Percentiles rank a stretch among this genome's conserved stretches.
Conservation (phyloP, 148 eudicot genomes). For the Chenopodium formosanum region DNA sequence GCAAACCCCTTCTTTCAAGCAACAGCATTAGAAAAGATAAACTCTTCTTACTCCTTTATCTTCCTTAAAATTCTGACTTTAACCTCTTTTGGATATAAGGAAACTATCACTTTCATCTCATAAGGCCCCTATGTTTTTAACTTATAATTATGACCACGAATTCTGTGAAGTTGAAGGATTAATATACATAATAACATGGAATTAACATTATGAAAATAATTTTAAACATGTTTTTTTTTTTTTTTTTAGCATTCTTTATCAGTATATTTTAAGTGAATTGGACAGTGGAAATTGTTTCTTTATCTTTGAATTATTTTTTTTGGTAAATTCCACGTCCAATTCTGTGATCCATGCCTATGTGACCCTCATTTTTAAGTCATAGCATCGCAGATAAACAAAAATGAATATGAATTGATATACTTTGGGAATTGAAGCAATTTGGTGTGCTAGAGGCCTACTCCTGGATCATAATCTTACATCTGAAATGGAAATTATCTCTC, state of each 20-base stretch:
- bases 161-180: no score
- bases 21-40: not conserved
- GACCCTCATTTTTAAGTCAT: not conserved
- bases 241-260: no score
- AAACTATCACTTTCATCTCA: not conserved
- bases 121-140: not conserved
- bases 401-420: not conserved
- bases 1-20: not conserved
- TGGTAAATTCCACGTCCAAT: not conserved
- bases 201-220: not conserved
- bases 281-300: not conserved
- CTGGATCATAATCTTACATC: not conserved
- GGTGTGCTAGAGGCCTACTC: not conserved
- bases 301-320: not conserved
- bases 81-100: not conserved
- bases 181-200: no score
- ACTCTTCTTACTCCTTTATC: not conserved
- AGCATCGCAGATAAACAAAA: not conserved
- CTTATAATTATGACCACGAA: not conserved
- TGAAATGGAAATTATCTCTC: not conserved
- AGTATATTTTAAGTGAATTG: not conserved
- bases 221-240: not conserved
- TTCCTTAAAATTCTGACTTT: not conserved
- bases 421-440: not conserved
- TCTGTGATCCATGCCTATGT: not conserved